phyloP scores from a whole-genome alignment of 805 yeast species.

The Nakazawaea anatomiae region DNA sequence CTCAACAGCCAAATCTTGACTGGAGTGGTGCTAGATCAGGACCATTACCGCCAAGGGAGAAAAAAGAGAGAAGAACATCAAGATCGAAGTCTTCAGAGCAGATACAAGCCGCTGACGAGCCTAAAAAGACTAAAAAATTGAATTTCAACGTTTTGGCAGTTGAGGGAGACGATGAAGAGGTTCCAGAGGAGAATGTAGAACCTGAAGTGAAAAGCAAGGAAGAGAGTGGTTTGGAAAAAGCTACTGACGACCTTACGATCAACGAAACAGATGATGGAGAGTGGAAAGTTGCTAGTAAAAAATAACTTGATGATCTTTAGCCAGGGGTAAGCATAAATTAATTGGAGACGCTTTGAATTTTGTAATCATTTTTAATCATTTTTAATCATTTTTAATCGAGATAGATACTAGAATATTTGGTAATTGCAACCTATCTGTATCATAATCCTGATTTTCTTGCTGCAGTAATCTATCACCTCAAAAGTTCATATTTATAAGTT shows the following conservation, averaged over 20 bases:
- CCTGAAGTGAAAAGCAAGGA: constrained; percentile 19
- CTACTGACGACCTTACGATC: constrained; percentile 34
- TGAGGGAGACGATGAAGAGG: constrained; percentile 49
- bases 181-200: constrained; percentile 16
- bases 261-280: constrained; percentile 28
- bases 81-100: constrained; percentile 9
- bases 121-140: constrained; percentile 34
- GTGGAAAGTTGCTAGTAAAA: constrained; percentile 40
- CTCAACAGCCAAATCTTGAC: neutral
- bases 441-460: too few relatives aligned
- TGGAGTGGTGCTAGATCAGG: constrained; percentile 17
- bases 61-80: constrained; percentile 13
- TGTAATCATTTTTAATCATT: neutral
- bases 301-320: constrained; percentile 15
- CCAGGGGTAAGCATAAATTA: neutral
- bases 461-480: too few relatives aligned
- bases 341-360: neutral
- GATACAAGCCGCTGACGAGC: constrained; percentile 11
- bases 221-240: constrained; percentile 26
- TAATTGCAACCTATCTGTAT: neutral
- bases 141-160: constrained; percentile 43
- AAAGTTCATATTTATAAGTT: too few relatives aligned
- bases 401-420: neutral
- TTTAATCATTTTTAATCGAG: neutral
- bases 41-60: constrained; percentile 18